phyloP scores from a whole-genome alignment of 2,329 filamentous ascomycete species.

The Diaporthe sp. region DNA sequence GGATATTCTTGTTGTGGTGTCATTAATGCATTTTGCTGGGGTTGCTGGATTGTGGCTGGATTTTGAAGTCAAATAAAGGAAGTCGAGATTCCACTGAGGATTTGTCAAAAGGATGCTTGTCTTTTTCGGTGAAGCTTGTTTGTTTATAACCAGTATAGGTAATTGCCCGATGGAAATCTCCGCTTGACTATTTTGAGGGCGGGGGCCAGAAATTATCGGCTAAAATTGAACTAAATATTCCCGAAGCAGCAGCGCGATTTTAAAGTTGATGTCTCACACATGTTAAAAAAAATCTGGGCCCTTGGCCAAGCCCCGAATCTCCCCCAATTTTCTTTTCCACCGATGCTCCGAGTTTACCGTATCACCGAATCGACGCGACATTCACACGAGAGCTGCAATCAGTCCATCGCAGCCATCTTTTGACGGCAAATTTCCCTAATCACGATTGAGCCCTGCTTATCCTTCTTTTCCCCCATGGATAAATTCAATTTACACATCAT shows the following conservation, averaged over 20 bases:
- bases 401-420: neutral
- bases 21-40: no score
- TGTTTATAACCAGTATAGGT: neutral
- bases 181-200: slow-evolving; percentile 25
- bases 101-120: neutral
- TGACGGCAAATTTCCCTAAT: neutral
- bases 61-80: neutral
- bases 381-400: neutral
- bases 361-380: neutral
- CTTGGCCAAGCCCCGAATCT: slow-evolving; percentile 1
- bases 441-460: no score
- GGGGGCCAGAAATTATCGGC: slow-evolving; percentile 22
- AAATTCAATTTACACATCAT: neutral
- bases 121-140: neutral
- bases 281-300: slow-evolving; percentile 15
- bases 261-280: slow-evolving; percentile 26
- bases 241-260: slow-evolving; percentile 25
- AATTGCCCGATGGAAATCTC: neutral
- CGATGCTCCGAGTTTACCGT: neutral
- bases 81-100: no score
- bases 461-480: neutral
- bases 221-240: slow-evolving; percentile 26
- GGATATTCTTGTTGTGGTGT: neutral
- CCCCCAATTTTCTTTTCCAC: slow-evolving; percentile 18
- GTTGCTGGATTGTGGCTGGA: neutral